Evolutionary conservation across 108 stramenopile genomes (phyloP).

Genomic region (Nitzschia palea): DNA sequence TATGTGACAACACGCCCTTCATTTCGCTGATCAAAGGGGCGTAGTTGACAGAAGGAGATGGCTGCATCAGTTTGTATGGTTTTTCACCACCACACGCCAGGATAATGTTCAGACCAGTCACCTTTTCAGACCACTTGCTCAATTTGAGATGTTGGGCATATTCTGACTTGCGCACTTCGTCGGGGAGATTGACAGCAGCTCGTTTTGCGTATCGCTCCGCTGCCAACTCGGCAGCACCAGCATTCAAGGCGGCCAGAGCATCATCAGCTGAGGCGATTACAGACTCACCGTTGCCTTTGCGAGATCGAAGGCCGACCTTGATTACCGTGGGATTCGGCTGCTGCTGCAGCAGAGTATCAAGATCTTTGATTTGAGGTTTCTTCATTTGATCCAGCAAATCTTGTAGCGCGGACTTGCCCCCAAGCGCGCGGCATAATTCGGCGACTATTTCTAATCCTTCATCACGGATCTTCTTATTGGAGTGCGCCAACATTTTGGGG

Average conservation of each 20-base stretch:
- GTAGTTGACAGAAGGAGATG: conserved; percentile 65
- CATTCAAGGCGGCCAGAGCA: conserved; percentile 57
- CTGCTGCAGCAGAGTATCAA: conserved; percentile 60
- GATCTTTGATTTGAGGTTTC: conserved; percentile 65
- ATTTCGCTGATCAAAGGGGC: conserved; percentile 68
- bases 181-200: conserved; percentile 70
- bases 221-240: conserved; percentile 53
- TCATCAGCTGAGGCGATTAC: conserved; percentile 38
- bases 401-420: conserved; percentile 64
- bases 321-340: conserved; percentile 47
- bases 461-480: conserved; percentile 80
- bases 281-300: not conserved
- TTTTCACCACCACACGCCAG: conserved; percentile 77
- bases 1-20: conserved; percentile 69
- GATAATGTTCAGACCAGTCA: conserved; percentile 72
- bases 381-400: conserved; percentile 69
- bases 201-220: conserved; percentile 62
- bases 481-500: conserved; percentile 62
- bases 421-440: conserved; percentile 82
- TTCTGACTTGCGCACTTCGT: conserved; percentile 54
- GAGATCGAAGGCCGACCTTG: conserved; percentile 41
- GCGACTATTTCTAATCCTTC: conserved; percentile 69
- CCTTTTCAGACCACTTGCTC: conserved; percentile 87
- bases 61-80: conserved; percentile 76
- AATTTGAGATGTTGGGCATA: conserved; percentile 63